Evolutionary conservation across 208 protist genomes (phyloP), one percentile per base, ranked within the genome.

Genomic region (Leishmania tarentolae): DNA sequence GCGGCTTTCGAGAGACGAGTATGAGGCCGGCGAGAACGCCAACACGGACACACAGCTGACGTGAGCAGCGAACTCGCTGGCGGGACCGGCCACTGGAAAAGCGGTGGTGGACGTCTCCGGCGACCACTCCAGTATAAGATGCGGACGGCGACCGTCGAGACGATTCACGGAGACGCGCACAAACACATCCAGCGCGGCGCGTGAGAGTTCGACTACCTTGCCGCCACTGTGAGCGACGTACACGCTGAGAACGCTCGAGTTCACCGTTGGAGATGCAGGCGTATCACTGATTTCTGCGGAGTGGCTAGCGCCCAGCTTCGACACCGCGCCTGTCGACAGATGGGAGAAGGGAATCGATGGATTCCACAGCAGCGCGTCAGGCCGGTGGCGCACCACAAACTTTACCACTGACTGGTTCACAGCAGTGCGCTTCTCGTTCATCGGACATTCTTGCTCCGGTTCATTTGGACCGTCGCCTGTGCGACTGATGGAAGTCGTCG

Each of bases 181-280:
- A 71, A 92, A 93, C 19, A 88, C 83, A 68, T 97, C 90, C 50
- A 97, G 76, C 21, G 80, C 88, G 2, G 42, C 72, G 24, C 94
- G 87, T 31, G 75, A 82, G 19, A 97, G 82, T n/a, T 86, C 53
- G n/a, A 94, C 92, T 17, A 93, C 88, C n/a, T 84, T 86, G 0
- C 94, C 94, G 1, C 84, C 82, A 79, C 83, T 91, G 69, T 95
- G 91, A 19, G 94, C 78, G 28, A 97, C 83, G 76, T 90, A 93
- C 13, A 97, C 85, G 21, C 82, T 75, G 42, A 57, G 75, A 6
- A 92, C 66, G 21, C 81, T 21, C 7, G 83, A 82, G 31, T 81
- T 68, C 1, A 37, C 72, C 6, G 81, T 80, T n/a, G 77, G 72
- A 3, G 75, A 78, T 2, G 52, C 59, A 4, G 53, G 31, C 1